Conservation (phyloP, 306 rosid genomes). For the Lotus japonicus region DNA sequence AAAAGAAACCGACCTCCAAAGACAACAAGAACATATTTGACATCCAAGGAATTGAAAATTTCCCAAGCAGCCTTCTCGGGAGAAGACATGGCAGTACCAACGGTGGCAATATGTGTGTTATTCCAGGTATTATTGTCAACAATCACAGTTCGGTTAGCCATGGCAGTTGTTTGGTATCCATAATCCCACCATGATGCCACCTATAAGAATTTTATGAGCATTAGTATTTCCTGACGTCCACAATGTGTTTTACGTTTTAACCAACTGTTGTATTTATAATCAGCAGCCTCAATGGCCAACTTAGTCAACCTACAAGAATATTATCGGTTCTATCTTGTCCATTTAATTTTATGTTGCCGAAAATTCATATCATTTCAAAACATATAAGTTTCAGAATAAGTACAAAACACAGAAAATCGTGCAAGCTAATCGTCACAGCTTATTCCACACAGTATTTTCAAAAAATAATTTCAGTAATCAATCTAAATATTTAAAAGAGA, state of each 20-base stretch:
- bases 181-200: constrained; percentile 99
- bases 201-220: constrained; percentile 37
- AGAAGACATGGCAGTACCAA: constrained; percentile 99
- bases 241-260: background rate
- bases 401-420: background rate
- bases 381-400: background rate
- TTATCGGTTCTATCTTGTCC: background rate
- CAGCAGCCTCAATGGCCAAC: background rate
- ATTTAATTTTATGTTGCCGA: background rate
- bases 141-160: constrained; percentile 99
- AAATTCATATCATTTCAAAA: background rate
- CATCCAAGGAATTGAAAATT: constrained; percentile 92
- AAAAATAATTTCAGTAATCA: background rate
- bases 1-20: constrained; percentile 80
- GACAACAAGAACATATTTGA: constrained; percentile 96
- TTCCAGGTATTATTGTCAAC: constrained; percentile 99
- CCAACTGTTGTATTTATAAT: background rate
- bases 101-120: constrained; percentile 99
- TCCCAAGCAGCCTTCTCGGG: constrained; percentile 99
- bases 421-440: background rate
- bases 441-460: background rate
- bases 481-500: background rate
- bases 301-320: background rate
- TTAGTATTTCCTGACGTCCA: background rate
- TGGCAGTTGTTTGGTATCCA: constrained; percentile 99